A percentile compares a stretch with the other conserved stretches of the same genome.
Evolutionary conservation across 2,329 filamentous ascomycete species (phyloP).

Genomic region (Rosellinia necatrix): DNA sequence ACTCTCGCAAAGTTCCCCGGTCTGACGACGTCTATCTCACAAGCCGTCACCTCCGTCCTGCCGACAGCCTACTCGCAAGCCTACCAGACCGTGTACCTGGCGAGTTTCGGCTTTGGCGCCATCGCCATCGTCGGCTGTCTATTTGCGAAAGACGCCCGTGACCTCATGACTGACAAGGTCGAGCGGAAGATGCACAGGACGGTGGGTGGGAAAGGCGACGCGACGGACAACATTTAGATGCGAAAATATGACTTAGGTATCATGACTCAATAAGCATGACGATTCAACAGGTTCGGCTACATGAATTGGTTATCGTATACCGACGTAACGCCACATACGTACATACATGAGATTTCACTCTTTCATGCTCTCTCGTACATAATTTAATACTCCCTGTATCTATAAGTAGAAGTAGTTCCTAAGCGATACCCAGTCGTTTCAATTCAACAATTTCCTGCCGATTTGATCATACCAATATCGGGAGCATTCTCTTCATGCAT

Average conservation of each 20-base stretch:
- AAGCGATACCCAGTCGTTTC: slow-evolving; percentile 5
- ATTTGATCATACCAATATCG: no score
- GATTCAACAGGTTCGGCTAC: background rate
- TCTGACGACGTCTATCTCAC: slow-evolving; percentile 40
- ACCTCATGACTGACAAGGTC: slow-evolving; percentile 42
- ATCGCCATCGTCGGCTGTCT: slow-evolving; percentile 45
- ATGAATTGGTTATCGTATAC: background rate
- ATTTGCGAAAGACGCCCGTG: slow-evolving; percentile 43
- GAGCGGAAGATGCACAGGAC: slow-evolving; percentile 42
- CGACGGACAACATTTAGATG: slow-evolving; percentile 7
- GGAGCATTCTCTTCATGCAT: no score
- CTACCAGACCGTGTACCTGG: slow-evolving; percentile 48
- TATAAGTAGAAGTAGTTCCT: background rate
- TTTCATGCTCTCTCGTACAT: slow-evolving; percentile 1
- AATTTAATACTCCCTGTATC: background rate
- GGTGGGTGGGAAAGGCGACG: slow-evolving; percentile 13
- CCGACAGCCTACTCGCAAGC: slow-evolving; percentile 45
- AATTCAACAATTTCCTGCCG: background rate
- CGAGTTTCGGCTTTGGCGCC: slow-evolving; percentile 45
- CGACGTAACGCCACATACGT: slow-evolving; percentile 2
- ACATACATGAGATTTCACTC: background rate
- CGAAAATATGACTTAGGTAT: background rate
- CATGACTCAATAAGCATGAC: slow-evolving; percentile 2
- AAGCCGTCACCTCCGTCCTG: slow-evolving; percentile 40
- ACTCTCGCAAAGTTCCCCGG: slow-evolving; percentile 39